Percentiles rank a stretch among this genome's conserved stretches.
Evolutionary conservation across 208 protist species (phyloP).

Genomic region (Spironucleus salmonicida): DNA sequence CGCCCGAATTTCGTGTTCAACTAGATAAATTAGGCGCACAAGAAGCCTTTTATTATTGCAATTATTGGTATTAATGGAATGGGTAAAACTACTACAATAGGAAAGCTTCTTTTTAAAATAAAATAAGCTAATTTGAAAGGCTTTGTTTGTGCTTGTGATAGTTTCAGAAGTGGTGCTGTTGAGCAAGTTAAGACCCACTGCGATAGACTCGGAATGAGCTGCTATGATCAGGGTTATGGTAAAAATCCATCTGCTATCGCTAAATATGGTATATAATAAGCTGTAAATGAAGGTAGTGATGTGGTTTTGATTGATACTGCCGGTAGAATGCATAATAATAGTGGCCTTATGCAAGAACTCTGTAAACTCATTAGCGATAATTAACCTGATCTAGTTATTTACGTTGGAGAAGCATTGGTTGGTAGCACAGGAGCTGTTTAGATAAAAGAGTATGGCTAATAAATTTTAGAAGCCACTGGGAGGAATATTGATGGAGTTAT

Average conservation of each 20-base stretch:
- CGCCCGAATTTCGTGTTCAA: no score
- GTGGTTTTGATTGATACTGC: constrained; percentile 97
- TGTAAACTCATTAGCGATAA: constrained; percentile 82
- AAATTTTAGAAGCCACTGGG: constrained; percentile 53
- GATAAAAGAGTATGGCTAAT: constrained; percentile 83
- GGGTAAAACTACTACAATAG: constrained; percentile 70
- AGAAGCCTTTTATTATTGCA: constrained; percentile 78
- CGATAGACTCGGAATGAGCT: constrained; percentile 62
- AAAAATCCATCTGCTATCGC: constrained; percentile 77
- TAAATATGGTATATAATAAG: constrained; percentile 59
- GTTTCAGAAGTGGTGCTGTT: constrained; percentile 94
- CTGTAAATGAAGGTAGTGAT: constrained; percentile 53
- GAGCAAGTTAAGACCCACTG: constrained; percentile 92
- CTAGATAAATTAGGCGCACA: no score
- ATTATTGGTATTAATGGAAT: constrained; percentile 98
- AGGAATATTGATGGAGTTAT: constrained; percentile 95
- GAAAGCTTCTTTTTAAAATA: constrained; percentile 74
- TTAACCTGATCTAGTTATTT: constrained; percentile 82
- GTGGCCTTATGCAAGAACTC: constrained; percentile 87
- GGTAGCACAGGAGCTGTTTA: constrained; percentile 97
- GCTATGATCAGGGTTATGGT: constrained; percentile 86
- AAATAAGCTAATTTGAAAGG: constrained; percentile 66
- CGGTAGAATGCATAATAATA: constrained; percentile 97
- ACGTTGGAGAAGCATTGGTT: constrained; percentile 97
- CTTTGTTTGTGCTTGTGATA: constrained; percentile 94